Evolutionary conservation across 2,329 filamentous ascomycete species (phyloP).

Genomic region (Pleoardoris graminearum): DNA sequence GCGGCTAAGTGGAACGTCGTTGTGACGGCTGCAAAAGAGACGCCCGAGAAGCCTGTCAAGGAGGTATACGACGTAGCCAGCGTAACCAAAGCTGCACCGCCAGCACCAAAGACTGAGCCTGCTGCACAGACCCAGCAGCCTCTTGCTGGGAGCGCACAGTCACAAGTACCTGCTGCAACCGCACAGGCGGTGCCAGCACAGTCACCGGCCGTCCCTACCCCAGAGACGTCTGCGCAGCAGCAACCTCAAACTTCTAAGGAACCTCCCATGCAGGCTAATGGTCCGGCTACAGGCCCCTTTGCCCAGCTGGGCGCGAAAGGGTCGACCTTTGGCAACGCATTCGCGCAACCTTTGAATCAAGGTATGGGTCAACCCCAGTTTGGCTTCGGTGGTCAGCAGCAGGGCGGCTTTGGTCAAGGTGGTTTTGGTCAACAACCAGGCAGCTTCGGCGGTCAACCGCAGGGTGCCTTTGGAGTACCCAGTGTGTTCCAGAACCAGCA

Average conservation of each 20-base stretch:
- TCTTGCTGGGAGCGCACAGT: background rate
- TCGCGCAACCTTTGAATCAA: constrained; percentile 3
- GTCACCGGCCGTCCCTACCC: constrained; percentile 7
- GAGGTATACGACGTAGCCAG: constrained; percentile 89
- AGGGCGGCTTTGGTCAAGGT: background rate
- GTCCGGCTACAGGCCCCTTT: constrained; percentile 12
- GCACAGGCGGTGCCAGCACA: constrained; percentile 8
- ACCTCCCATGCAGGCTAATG: constrained; percentile 20
- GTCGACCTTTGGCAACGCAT: background rate
- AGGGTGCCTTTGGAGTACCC: background rate
- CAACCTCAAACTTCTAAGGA: constrained; percentile 13
- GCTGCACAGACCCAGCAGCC: constrained; percentile 13
- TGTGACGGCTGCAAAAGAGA: constrained; percentile 79
- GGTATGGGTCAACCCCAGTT: constrained; percentile 1
- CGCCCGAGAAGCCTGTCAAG: constrained; percentile 77
- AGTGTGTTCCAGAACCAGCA: constrained; percentile 10
- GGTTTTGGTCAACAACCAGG: background rate
- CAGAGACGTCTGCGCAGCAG: constrained; percentile 18
- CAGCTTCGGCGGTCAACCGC: constrained; percentile 1
- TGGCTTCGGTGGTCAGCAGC: constrained; percentile 1
- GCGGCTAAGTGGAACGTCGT: constrained; percentile 77
- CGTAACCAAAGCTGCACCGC: constrained; percentile 56
- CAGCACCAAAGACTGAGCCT: constrained; percentile 21
- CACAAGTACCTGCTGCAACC: constrained; percentile 1
- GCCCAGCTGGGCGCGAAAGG: constrained; percentile 13